Base-by-base conservation (phyloP, 1,284 basidiomycete genomes). In the Agroathelia rolfsii region DNA sequence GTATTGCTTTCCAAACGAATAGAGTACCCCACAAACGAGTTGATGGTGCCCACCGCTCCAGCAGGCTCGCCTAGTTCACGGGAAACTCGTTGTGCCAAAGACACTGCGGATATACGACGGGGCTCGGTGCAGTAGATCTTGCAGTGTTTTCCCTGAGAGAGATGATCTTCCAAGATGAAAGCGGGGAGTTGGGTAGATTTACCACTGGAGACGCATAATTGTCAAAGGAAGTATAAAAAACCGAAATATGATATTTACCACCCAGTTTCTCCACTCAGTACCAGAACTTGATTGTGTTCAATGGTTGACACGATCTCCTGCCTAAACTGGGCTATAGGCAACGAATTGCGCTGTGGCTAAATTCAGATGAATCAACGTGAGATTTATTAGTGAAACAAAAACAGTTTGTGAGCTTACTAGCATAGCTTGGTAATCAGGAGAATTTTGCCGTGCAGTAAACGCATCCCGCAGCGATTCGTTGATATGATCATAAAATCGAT, bases 121-220 rank as follows among this genome's bases (percentile, higher is more conserved):
- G 95, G 95, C 48, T 99, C 94, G 3, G 94, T 97, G 43, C 93
- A 95, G 48, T 81, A 90, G 44, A 99, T 88, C 56, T 85, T 94
- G 64, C 92, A 96, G 31, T 76, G 70, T 44, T 71, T 72, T 12
- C 93, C 94, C 37, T 71, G 71, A 4, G 79, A 72, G 11, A 97
- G 71, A 34, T 87, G 79, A 50, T 95, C 77, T 54, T 99, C 95
- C 6, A 99, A 69, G 39, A 98, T 85, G 61, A 90, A 98, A 0
- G 87, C 72, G 1, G 95, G 95, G 3, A 98, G 74, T 61, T 98
- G 95, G 0, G 95, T 98, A 1, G 93, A 96, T 61, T 99, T 99
- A 10, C 94, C 95, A 49, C 92, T 90, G 37, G 14, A 28, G 24
- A 29, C 18, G 32, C 11, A 28, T 33, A 33, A 37, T 35, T 22